Evolutionary conservation across 176 grass and related monocot genomes (phyloP).

Genomic region (Bromus sterilis): DNA sequence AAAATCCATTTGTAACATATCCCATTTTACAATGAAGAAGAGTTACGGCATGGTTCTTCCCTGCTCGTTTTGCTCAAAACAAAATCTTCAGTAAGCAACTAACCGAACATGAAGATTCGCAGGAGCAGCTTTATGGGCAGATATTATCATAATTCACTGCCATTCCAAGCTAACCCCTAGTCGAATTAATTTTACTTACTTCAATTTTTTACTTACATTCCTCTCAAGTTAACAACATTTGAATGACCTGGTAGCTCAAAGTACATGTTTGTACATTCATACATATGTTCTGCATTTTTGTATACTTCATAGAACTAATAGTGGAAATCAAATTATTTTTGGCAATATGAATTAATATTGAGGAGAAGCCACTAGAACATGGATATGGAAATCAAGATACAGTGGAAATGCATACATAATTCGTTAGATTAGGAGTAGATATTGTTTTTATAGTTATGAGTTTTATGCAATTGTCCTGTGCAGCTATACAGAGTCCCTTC

Average conservation of each 20-base stretch:
- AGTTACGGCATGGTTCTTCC: too few species aligned
- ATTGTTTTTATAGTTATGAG: constrained; percentile 8
- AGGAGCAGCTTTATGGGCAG: neutral
- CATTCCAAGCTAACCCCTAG: neutral
- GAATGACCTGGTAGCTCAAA: neutral
- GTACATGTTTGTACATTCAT: neutral
- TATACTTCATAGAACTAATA: neutral
- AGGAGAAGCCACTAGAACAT: neutral
- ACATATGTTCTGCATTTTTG: neutral
- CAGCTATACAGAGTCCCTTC: neutral
- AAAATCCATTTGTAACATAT: too few species aligned
- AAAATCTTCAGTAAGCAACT: too few species aligned
- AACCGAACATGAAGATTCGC: too few species aligned
- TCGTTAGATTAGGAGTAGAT: neutral
- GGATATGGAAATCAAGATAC: neutral
- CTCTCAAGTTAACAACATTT: neutral
- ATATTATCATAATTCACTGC: neutral
- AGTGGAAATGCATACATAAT: neutral
- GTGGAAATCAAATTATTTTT: neutral
- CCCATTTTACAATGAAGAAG: too few species aligned
- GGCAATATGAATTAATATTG: neutral
- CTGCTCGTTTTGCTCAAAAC: too few species aligned
- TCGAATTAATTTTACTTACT: neutral
- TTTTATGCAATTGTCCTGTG: constrained; percentile 1
- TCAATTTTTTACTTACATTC: neutral